These are phyloP conservation scores for Fusarium mangiferae DNA, from an alignment of 2,329 filamentous ascomycete genomes.

Conservation along the genomic window DNA sequence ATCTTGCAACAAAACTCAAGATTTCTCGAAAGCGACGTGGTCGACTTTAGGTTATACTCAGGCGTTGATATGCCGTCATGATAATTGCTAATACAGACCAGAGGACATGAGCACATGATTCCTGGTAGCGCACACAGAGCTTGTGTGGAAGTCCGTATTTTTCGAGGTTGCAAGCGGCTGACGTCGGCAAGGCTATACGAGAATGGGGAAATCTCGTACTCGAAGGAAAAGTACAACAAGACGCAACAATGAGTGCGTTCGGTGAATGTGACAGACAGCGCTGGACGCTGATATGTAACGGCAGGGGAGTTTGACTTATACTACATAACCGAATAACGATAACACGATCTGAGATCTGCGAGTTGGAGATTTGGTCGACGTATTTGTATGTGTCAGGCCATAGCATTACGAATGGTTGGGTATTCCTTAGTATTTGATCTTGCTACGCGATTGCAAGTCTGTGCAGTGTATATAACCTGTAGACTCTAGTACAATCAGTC, in stretches of 20 bases:
- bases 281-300: not conserved
- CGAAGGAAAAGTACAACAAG: not conserved
- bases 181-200: not conserved
- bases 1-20: not conserved
- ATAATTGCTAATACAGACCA: not conserved
- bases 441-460: not conserved
- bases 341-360: not conserved
- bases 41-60: not conserved
- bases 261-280: not conserved
- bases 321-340: not conserved
- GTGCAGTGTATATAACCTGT: not conserved
- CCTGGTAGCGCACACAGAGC: not conserved
- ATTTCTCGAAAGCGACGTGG: not conserved
- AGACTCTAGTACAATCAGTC: not conserved
- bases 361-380: not conserved
- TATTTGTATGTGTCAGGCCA: not conserved
- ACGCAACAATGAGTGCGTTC: not conserved
- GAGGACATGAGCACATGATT: not conserved
- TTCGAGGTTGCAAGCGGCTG: not conserved
- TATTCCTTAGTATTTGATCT: not conserved
- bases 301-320: not conserved
- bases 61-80: not conserved
- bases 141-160: not conserved
- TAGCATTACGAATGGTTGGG: not conserved
- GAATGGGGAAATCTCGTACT: not conserved